Evolutionary conservation across 441 rosid genomes (phyloP), one percentile per base, ranked within the genome.

Genomic region (Pelargonium citronellum): DNA sequence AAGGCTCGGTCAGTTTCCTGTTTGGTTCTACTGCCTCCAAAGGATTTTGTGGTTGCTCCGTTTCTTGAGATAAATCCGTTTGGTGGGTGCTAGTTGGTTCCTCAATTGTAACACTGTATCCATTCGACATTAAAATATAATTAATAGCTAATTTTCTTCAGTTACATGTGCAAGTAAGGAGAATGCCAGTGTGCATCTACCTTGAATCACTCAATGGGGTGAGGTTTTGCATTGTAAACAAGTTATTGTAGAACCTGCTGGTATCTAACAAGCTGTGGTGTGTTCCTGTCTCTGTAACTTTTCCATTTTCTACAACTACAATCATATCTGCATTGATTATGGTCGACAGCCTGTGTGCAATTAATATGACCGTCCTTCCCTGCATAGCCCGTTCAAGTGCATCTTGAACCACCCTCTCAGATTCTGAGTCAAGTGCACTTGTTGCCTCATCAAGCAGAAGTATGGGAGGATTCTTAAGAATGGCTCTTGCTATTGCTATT

Each of bases 371-470:
- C 2, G 89, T 89, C 61, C 89, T 80, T 20, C 89, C 87, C 47
- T 78, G 76, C 89, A 83, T 84, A 43, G 89, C 89, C 71, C 67
- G 84, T 75, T 85, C 91, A 7, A 89, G 82, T 27, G 88, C 91
- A 19, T 83, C 83, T 75, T 87, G 88, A 67, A 89, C 88, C 74
- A 84, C 75, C 77, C 77, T 87, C 74, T 89, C 88, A 0, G 89
- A 87, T 71, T 88, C 88, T 6, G 89, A 80, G 71, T 88, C 87
- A 67, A 87, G 89, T 30, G 92, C 92, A 63, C 90, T 86, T n/a
- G 89, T 88, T 51, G 90, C 90, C 80, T 88, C 92, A 60, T 88
- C 92, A 34, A 86, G 87, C 77, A 88, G 75, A 47, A 88, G 86
- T 44, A 86, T 83, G 17, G 90, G 87, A 71, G 90, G 90, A 62